phyloP scores from a whole-genome alignment of 2,329 filamentous ascomycete species.

The Calonectria pauciramosa region DNA sequence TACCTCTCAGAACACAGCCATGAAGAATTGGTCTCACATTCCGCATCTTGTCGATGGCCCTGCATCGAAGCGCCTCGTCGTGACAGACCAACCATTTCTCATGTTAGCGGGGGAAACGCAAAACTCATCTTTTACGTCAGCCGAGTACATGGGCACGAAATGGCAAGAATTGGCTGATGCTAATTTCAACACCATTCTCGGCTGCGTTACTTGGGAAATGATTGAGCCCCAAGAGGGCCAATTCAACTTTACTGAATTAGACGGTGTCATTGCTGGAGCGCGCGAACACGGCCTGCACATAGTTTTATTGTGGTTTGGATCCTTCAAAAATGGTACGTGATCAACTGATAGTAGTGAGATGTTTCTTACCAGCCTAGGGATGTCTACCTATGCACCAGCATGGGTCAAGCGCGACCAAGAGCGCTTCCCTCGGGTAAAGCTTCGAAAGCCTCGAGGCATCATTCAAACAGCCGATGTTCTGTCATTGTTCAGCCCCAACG shows the following conservation, averaged over 20 bases:
- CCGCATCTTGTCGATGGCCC: neutral
- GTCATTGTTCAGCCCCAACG: slow-evolving; percentile 37
- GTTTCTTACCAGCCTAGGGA: slow-evolving; percentile 31
- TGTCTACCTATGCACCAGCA: slow-evolving; percentile 42
- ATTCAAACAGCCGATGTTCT: slow-evolving; percentile 45
- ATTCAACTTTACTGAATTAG: slow-evolving; percentile 50
- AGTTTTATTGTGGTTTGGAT: slow-evolving; percentile 49
- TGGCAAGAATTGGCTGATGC: slow-evolving; percentile 46
- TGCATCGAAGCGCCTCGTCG: neutral
- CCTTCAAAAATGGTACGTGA: slow-evolving; percentile 49
- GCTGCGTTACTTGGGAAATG: slow-evolving; percentile 51
- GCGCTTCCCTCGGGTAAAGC: slow-evolving; percentile 44
- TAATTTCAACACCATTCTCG: slow-evolving; percentile 52
- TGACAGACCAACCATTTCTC: neutral
- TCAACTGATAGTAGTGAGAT: neutral
- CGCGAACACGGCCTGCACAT: slow-evolving; percentile 43
- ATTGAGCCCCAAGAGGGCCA: slow-evolving; percentile 50
- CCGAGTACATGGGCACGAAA: slow-evolving; percentile 46
- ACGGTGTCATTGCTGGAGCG: slow-evolving; percentile 48
- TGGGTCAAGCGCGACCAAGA: slow-evolving; percentile 46
- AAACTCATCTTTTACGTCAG: neutral
- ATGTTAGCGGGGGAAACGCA: neutral
- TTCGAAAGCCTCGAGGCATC: slow-evolving; percentile 45
- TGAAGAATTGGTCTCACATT: slow-evolving; percentile 3
- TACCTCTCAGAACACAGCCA: neutral